Evolutionary conservation across 257 asterid genomes (phyloP).

Genomic region (Primulina tabacum): DNA sequence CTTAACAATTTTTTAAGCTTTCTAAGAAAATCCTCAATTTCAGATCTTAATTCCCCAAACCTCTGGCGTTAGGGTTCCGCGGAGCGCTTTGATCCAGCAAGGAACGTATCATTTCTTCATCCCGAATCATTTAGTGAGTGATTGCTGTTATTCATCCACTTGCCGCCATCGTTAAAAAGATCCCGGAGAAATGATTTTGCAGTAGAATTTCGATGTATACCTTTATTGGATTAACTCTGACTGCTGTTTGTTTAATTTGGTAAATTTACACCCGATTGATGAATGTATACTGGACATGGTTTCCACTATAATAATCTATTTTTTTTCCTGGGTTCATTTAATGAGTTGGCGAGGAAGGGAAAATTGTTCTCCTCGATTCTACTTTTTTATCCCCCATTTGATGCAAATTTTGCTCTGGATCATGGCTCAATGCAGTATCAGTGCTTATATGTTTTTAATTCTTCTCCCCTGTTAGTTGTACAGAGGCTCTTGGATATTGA

Average conservation of each 20-base stretch:
- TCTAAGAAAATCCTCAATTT: not conserved
- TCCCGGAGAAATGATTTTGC: not conserved
- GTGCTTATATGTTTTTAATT: not conserved
- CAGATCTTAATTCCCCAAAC: not conserved
- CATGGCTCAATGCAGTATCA: conserved; percentile 4
- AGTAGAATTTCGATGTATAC: not conserved
- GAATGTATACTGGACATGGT: not conserved
- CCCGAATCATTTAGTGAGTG: not conserved
- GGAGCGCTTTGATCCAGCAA: not conserved
- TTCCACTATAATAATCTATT: conserved; percentile 7
- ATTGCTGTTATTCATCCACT: not conserved
- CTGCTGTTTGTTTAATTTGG: not conserved
- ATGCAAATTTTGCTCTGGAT: conserved; percentile 21
- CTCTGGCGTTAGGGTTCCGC: not conserved
- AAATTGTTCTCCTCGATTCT: not conserved
- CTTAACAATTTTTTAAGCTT: too few relatives aligned
- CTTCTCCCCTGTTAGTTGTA: conserved; percentile 10
- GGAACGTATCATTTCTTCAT: not conserved
- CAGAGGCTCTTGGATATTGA: conserved; percentile 20
- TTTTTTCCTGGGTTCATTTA: not conserved
- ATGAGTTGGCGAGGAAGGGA: conserved; percentile 18
- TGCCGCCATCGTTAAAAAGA: not conserved
- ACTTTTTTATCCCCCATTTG: conserved; percentile 6
- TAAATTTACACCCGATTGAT: not conserved
- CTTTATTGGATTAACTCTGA: not conserved